phyloP scores from a whole-genome alignment of 2,329 filamentous ascomycete genomes.

The Metarhizium sp. region DNA sequence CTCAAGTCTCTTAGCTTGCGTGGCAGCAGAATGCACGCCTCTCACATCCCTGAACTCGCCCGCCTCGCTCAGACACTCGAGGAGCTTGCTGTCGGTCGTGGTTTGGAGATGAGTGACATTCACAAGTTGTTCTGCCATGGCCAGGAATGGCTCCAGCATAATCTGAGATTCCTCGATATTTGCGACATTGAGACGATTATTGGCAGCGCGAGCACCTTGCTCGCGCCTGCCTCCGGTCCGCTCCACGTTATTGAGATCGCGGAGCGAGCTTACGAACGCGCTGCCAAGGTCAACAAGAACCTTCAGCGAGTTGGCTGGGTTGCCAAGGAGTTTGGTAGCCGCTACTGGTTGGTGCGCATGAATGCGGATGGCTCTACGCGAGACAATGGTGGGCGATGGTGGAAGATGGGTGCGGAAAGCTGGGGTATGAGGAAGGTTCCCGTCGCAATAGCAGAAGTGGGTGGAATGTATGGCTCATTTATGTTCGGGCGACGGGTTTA shows the following conservation, averaged over 20 bases:
- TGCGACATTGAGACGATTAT: slow-evolving; percentile 52
- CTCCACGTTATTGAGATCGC: slow-evolving; percentile 69
- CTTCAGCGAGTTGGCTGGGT: slow-evolving; percentile 58
- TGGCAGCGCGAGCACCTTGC: slow-evolving; percentile 49
- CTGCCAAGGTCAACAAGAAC: slow-evolving; percentile 54
- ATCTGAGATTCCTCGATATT: slow-evolving; percentile 67
- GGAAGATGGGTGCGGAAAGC: slow-evolving; percentile 79
- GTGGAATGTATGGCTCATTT: slow-evolving; percentile 78
- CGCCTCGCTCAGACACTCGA: slow-evolving; percentile 61
- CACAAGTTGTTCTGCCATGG: slow-evolving; percentile 52
- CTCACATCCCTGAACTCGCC: slow-evolving; percentile 54
- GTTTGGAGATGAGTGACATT: slow-evolving; percentile 56
- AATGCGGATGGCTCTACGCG: slow-evolving; percentile 24
- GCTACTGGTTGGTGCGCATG: slow-evolving; percentile 57
- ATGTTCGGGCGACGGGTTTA: slow-evolving; percentile 54
- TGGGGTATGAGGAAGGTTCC: slow-evolving; percentile 89
- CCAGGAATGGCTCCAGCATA: slow-evolving; percentile 37
- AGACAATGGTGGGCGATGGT: slow-evolving; percentile 47
- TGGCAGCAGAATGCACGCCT: slow-evolving; percentile 58
- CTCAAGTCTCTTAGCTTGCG: slow-evolving; percentile 68
- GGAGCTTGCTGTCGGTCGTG: slow-evolving; percentile 64
- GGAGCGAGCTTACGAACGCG: slow-evolving; percentile 55
- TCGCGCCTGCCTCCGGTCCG: slow-evolving; percentile 52
- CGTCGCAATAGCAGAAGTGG: slow-evolving; percentile 83
- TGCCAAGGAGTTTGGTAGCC: slow-evolving; percentile 56